Percentiles rank a stretch among this genome's conserved stretches.
These are phyloP conservation scores for Trichoderma hamatum DNA, from an alignment of 2,329 filamentous ascomycete genomes.

Conservation along the genomic window DNA sequence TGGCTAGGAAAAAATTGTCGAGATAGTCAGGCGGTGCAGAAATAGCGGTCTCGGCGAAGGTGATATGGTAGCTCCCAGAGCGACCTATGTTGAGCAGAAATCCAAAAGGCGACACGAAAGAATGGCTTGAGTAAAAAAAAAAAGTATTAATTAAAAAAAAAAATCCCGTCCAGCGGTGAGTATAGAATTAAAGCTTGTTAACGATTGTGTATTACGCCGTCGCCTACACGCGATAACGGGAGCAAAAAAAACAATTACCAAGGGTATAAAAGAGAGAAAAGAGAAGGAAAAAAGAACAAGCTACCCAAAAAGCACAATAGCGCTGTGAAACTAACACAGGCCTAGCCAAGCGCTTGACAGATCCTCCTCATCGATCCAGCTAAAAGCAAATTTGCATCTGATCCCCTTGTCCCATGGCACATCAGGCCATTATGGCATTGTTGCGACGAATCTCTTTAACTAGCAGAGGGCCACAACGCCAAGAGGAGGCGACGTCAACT, in stretches of 20 bases:
- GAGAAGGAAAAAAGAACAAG: background rate
- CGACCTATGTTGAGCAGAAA: background rate
- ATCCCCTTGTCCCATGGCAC: background rate
- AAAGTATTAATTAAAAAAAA: constrained; percentile 4
- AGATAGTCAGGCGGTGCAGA: background rate
- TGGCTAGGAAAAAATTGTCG: background rate
- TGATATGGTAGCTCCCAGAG: background rate
- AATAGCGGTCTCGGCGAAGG: background rate
- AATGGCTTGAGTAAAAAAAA: background rate
- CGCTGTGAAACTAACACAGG: constrained; percentile 10
- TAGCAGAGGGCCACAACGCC: constrained; percentile 1
- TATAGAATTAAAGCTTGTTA: constrained; percentile 6
- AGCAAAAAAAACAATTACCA: background rate
- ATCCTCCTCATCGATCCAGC: constrained; percentile 16
- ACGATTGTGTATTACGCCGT: constrained; percentile 8
- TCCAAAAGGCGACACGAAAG: background rate
- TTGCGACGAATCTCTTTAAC: background rate
- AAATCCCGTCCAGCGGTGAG: constrained; percentile 24
- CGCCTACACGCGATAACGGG: background rate
- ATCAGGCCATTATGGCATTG: constrained; percentile 23
- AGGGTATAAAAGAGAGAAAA: background rate
- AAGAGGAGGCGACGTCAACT: constrained; percentile 1
- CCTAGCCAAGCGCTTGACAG: constrained; percentile 10
- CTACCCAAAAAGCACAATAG: background rate
- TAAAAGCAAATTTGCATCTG: background rate